phyloP scores from a whole-genome alignment of 2,329 filamentous ascomycete species.

The Ophiostoma triangulosporum region DNA sequence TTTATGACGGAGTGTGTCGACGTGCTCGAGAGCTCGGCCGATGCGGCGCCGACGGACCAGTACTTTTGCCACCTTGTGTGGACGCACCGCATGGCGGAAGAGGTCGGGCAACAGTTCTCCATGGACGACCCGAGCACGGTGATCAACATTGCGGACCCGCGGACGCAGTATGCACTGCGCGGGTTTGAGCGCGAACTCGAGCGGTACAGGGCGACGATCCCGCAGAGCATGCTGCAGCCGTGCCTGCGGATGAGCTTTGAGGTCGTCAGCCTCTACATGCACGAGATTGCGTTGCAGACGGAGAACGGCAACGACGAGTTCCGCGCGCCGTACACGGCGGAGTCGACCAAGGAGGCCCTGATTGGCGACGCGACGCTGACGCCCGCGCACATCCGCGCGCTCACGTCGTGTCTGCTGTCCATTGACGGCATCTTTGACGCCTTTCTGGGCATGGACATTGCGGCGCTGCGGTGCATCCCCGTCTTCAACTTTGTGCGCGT shows the following conservation, averaged over 20 bases:
- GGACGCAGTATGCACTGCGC: conserved; percentile 50
- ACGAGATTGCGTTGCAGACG: conserved; percentile 59
- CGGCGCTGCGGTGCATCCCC: conserved; percentile 48
- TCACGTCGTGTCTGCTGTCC: conserved; percentile 52
- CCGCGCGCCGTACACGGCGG: conserved; percentile 31
- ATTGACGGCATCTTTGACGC: conserved; percentile 53
- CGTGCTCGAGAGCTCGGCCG: conserved; percentile 37
- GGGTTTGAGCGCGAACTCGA: conserved; percentile 52
- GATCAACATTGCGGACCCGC: conserved; percentile 44
- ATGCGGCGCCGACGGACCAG: conserved; percentile 42
- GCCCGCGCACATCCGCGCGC: conserved; percentile 49
- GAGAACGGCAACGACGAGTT: conserved; percentile 42
- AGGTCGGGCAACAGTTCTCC: conserved; percentile 51
- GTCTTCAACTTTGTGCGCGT: conserved; percentile 60
- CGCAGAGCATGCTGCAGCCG: conserved; percentile 37
- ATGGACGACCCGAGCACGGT: conserved; percentile 48
- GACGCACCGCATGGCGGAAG: conserved; percentile 51
- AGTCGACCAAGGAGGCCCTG: conserved; percentile 29
- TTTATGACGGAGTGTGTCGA: conserved; percentile 49
- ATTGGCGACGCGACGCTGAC: conserved; percentile 28
- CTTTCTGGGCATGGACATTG: conserved; percentile 47
- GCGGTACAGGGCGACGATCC: conserved; percentile 42
- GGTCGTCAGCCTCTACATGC: conserved; percentile 57
- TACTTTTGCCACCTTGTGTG: conserved; percentile 46
- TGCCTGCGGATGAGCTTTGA: conserved; percentile 50